Conservation (phyloP, 108 stramenopile genomes). For the Discostella stelligeroides region DNA sequence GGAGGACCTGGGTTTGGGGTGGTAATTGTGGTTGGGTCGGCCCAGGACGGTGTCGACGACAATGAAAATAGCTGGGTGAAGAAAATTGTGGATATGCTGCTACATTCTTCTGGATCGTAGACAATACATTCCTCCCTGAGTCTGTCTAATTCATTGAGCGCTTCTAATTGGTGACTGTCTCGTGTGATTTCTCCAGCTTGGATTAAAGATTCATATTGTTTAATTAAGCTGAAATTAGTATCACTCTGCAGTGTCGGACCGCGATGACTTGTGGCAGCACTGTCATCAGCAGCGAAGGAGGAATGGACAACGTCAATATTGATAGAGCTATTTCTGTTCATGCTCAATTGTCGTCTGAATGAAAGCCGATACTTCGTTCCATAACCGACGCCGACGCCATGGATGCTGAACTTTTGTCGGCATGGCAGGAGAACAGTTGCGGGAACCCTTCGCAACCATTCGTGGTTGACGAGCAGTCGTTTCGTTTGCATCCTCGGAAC, state of each 20-base stretch:
- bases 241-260: too few species aligned
- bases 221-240: slow-evolving; percentile 1
- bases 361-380: too few species aligned
- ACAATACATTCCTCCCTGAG: slow-evolving; percentile 15
- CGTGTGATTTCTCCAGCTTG: slow-evolving; percentile 40
- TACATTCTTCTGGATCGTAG: slow-evolving; percentile 1
- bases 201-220: slow-evolving; percentile 44
- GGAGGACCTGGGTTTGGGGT: slow-evolving; percentile 10
- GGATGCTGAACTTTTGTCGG: too few species aligned
- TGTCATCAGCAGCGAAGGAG: too few species aligned
- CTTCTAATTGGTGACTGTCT: slow-evolving; percentile 71
- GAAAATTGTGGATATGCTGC: background rate
- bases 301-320: too few species aligned
- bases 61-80: slow-evolving; percentile 25
- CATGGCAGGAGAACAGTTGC: background rate
- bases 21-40: slow-evolving; percentile 24
- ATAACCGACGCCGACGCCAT: too few species aligned
- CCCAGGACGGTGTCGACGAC: slow-evolving; percentile 8
- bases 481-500: too few species aligned
- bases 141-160: slow-evolving; percentile 68
- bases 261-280: too few species aligned
- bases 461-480: too few species aligned
- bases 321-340: too few species aligned
- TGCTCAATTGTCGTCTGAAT: too few species aligned
- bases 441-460: too few species aligned